Evolutionary conservation across 352 stramenopile species (phyloP).

Genomic region (Peronosclerospora sorghi): DNA sequence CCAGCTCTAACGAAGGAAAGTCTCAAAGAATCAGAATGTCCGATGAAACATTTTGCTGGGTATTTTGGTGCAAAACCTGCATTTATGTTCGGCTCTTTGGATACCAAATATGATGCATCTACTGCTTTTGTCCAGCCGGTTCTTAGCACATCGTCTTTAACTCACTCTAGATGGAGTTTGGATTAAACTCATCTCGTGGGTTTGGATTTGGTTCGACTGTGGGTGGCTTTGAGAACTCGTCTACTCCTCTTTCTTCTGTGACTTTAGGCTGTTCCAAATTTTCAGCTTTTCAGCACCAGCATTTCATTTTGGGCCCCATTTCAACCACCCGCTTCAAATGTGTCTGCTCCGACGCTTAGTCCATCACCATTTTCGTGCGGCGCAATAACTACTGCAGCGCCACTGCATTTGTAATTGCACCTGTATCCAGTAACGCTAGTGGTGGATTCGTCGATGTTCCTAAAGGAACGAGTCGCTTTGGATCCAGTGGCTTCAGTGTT

Average conservation of each 20-base stretch:
- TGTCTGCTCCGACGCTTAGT: conserved; percentile 12
- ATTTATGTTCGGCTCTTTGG: conserved; percentile 14
- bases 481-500: conserved; percentile 8
- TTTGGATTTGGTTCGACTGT: conserved; percentile 12
- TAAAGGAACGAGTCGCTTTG: conserved; percentile 24
- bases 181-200: conserved; percentile 6
- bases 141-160: background rate
- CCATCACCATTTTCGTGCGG: conserved; percentile 17
- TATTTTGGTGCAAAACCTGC: conserved; percentile 14
- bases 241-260: conserved; percentile 14
- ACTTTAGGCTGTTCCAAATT: conserved; percentile 25
- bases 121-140: conserved; percentile 2
- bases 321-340: conserved; percentile 16
- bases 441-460: too few species aligned
- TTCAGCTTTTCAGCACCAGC: conserved; percentile 21
- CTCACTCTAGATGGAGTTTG: conserved; percentile 18
- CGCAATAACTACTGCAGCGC: conserved; percentile 11
- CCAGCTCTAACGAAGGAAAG: conserved; percentile 3
- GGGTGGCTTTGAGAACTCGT: conserved; percentile 7
- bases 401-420: conserved; percentile 17
- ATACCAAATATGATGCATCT: conserved; percentile 6
- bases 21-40: conserved; percentile 14
- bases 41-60: conserved; percentile 16
- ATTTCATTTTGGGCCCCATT: conserved; percentile 29
- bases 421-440: too few species aligned